phyloP scores from a whole-genome alignment of 169 alveolate genomes.

The Eimeria mitis region DNA sequence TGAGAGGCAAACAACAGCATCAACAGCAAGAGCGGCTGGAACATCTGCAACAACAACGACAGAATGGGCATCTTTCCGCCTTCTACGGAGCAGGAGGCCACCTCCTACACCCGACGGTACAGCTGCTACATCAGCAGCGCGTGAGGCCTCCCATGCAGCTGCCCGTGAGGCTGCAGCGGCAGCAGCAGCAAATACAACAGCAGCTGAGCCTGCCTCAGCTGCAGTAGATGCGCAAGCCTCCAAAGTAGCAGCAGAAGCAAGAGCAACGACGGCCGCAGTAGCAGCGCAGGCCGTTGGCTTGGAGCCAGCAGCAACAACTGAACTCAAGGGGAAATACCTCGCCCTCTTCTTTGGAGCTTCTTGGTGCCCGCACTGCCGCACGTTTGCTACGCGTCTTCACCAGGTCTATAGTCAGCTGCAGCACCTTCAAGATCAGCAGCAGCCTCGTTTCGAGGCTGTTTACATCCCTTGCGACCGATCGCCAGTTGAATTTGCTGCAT shows the following conservation, averaged over 20 bases:
- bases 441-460: slow-evolving; percentile 32
- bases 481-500: slow-evolving; percentile 23
- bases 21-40: neutral
- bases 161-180: slow-evolving; percentile 26
- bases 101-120: neutral
- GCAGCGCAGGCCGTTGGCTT: slow-evolving; percentile 28
- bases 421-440: slow-evolving; percentile 16
- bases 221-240: neutral
- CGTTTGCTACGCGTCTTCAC: slow-evolving; percentile 35
- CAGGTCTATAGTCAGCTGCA: slow-evolving; percentile 46
- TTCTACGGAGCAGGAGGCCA: slow-evolving; percentile 38
- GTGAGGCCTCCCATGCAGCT: neutral
- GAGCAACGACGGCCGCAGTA: neutral
- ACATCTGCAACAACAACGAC: neutral
- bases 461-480: slow-evolving; percentile 62
- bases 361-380: slow-evolving; percentile 70
- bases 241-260: neutral
- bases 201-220: neutral
- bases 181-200: too few relatives aligned
- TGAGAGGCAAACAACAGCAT: neutral
- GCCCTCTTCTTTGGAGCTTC: slow-evolving; percentile 60
- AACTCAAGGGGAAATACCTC: slow-evolving; percentile 55
- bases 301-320: slow-evolving; percentile 26
- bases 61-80: neutral
- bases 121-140: slow-evolving; percentile 13